phyloP scores from a whole-genome alignment of 768 basidiomycete genomes.

The Trametes maxima region DNA sequence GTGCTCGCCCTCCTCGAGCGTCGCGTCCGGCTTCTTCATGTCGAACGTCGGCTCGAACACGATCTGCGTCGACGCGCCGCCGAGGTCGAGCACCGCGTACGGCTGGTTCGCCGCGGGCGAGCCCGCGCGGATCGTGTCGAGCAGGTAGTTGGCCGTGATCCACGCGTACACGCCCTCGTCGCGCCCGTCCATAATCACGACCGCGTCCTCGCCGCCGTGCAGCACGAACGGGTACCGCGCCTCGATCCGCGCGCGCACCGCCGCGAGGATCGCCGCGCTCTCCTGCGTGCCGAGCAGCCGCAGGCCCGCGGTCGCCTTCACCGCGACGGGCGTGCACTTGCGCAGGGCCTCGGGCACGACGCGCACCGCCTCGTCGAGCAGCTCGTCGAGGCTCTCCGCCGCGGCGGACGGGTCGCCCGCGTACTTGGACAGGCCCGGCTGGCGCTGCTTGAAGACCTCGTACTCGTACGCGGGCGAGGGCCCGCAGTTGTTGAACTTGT shows the following conservation, averaged over 20 bases:
- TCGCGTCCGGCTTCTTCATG: constrained; percentile 36
- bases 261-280: constrained; percentile 71
- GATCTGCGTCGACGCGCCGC: constrained; percentile 97
- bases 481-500: constrained; percentile 95
- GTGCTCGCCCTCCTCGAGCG: constrained; percentile 82
- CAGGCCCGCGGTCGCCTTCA: constrained; percentile 92
- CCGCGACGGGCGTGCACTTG: constrained; percentile 82
- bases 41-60: constrained; percentile 86
- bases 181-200: constrained; percentile 91
- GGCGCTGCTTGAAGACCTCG: constrained; percentile 84
- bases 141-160: constrained; percentile 96
- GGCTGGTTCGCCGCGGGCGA: constrained; percentile 42
- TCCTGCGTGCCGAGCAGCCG: constrained; percentile 65
- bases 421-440: constrained; percentile 78
- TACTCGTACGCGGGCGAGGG: constrained; percentile 82
- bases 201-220: constrained; percentile 60
- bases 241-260: constrained; percentile 64
- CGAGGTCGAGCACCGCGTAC: constrained; percentile 93
- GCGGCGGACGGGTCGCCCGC: constrained; percentile 63
- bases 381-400: constrained; percentile 73
- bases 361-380: constrained; percentile 78
- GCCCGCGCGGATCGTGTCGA: constrained; percentile 61
- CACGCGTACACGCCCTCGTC: constrained; percentile 99
- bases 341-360: constrained; percentile 71
- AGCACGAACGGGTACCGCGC: constrained; percentile 69